These are phyloP conservation scores for Hypomontagnella monticulosa DNA, from an alignment of 495 filamentous ascomycete species.

Conservation along the genomic window DNA sequence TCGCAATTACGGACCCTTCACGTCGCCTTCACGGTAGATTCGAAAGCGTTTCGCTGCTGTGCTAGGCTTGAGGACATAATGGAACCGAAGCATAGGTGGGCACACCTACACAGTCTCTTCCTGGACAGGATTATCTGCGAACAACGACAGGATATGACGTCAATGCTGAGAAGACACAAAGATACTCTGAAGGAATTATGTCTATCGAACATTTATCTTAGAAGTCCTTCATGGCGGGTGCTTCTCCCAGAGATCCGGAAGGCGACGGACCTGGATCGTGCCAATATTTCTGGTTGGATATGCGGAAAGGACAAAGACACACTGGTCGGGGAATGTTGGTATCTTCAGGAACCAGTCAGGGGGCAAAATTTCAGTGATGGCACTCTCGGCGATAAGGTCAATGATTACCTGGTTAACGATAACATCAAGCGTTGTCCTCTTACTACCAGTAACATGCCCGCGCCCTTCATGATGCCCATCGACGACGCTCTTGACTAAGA, in stretches of 20 bases:
- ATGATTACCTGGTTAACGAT: conserved; percentile 26
- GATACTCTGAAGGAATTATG: conserved; percentile 17
- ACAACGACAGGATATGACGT: conserved; percentile 31
- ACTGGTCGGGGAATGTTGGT: conserved; percentile 19
- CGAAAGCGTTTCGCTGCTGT: conserved; percentile 6
- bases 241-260: conserved; percentile 29
- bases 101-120: conserved; percentile 22
- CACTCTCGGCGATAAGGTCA: conserved; percentile 20
- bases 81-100: conserved; percentile 27
- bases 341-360: conserved; percentile 9
- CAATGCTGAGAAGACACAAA: conserved; percentile 31
- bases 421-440: conserved; percentile 19
- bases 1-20: conserved; percentile 15
- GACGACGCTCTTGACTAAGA: neutral
- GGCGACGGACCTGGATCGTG: conserved; percentile 17
- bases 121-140: conserved; percentile 25
- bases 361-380: no score
- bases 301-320: conserved; percentile 12
- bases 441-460: neutral
- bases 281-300: conserved; percentile 26
- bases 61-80: conserved; percentile 28
- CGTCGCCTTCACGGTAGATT: conserved; percentile 16
- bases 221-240: conserved; percentile 18
- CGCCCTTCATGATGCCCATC: neutral
- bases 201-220: conserved; percentile 15